These are phyloP conservation scores for Amaranthus palmeri DNA, from an alignment of 148 eudicot species.

Conservation along the genomic window DNA sequence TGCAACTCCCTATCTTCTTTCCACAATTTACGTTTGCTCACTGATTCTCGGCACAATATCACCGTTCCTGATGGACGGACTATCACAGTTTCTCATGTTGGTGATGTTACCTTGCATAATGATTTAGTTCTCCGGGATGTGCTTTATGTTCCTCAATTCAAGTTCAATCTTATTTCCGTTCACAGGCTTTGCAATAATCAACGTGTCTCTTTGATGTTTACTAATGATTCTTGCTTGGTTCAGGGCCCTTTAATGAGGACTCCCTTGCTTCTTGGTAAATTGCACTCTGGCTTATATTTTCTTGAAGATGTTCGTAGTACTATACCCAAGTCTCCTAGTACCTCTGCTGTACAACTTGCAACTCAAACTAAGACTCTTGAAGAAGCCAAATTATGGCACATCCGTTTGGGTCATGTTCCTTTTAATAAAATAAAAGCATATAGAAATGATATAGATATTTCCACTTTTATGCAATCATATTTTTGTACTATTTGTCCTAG, in stretches of 20 bases:
- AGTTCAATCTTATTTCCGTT: neutral
- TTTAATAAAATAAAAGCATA: neutral
- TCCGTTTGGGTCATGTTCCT: neutral
- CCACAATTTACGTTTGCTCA: fast-evolving
- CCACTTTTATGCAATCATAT: neutral
- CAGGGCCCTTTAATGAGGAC: too few relatives aligned
- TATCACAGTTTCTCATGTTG: neutral
- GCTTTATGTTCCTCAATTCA: neutral
- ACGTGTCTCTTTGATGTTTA: too few relatives aligned
- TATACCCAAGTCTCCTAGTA: too few relatives aligned
- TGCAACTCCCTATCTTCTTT: neutral
- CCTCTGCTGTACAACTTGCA: too few relatives aligned
- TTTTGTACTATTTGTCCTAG: neutral
- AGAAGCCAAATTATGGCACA: neutral
- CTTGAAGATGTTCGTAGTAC: too few relatives aligned
- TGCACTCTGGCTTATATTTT: too few relatives aligned
- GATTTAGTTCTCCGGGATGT: neutral
- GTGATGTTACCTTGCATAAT: neutral
- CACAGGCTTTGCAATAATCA: neutral
- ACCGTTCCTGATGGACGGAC: neutral
- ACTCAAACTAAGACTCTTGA: too few relatives aligned
- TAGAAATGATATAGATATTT: neutral
- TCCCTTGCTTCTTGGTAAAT: too few relatives aligned
- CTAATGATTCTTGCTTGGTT: too few relatives aligned
- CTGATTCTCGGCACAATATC: neutral